phyloP scores from a whole-genome alignment of 2,329 filamentous ascomycete species.

The Cercospora sp. region DNA sequence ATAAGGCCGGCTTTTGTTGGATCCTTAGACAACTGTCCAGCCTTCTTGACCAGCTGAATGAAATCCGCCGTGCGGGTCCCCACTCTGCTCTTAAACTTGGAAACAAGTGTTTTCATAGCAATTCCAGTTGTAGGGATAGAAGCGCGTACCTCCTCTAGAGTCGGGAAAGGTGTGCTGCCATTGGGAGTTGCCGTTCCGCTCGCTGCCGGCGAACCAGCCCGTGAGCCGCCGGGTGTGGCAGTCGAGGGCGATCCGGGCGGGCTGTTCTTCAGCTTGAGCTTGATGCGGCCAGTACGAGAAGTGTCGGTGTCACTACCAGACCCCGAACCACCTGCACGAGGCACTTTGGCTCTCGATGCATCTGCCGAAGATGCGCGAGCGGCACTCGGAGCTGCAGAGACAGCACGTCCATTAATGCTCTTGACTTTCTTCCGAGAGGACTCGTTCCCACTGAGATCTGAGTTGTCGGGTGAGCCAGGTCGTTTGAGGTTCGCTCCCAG shows the following conservation, averaged over 20 bases:
- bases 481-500: slow-evolving; percentile 68
- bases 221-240: slow-evolving; percentile 37
- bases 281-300: slow-evolving; percentile 62
- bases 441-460: slow-evolving; percentile 90
- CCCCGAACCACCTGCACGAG: slow-evolving; percentile 45
- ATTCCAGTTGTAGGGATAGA: slow-evolving; percentile 49
- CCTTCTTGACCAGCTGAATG: slow-evolving; percentile 48
- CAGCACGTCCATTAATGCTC: slow-evolving; percentile 45
- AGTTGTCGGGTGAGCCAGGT: slow-evolving; percentile 80
- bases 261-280: slow-evolving; percentile 57
- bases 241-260: slow-evolving; percentile 44
- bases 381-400: slow-evolving; percentile 24
- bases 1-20: slow-evolving; percentile 31
- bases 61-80: slow-evolving; percentile 43
- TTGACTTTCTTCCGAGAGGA: slow-evolving; percentile 73
- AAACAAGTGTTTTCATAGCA: slow-evolving; percentile 44
- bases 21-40: slow-evolving; percentile 33
- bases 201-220: slow-evolving; percentile 38
- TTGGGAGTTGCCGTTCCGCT: slow-evolving; percentile 26
- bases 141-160: slow-evolving; percentile 48
- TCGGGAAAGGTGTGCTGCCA: slow-evolving; percentile 39
- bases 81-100: slow-evolving; percentile 46
- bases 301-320: slow-evolving; percentile 72
- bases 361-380: slow-evolving; percentile 31
- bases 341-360: slow-evolving; percentile 19